Base-by-base conservation (phyloP, 2,329 filamentous ascomycete genomes). In the Pseudogymnoascus sp. region DNA sequence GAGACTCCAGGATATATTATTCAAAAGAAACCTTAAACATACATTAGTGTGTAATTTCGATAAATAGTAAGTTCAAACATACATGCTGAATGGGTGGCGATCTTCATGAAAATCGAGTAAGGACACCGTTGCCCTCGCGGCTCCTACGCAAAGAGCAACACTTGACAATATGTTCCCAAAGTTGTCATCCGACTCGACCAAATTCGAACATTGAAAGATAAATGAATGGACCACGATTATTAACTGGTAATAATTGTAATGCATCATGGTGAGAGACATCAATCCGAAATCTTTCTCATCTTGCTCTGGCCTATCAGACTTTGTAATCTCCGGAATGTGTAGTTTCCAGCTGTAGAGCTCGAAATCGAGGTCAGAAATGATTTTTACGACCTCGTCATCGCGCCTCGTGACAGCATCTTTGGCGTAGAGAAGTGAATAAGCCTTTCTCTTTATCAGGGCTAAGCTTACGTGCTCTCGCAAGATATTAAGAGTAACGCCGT, bases 1-100 rank as follows among this genome's bases (percentile, higher is more conserved):
- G 11, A 66, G 62, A 46, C 64, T 65, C 65, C 65, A 66, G 6
- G 64, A 62, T 14, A 66, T 56, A 40, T 65, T 64, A n/a, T 65
- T 65, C 10, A 65, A 44, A 21, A 66, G 60, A 25, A 38, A 62
- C 2, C 65, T 66, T 14, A 10, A 21, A 21, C 5, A 11, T 60
- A 65, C 59, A 62, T 44, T 44, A 44, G 40, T 12, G 4, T 44
- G 40, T 44, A 21, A 44, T 11, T 10, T 44, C 4, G 62, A 31
- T 36, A 25, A 21, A 12, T 5, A 44, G 37, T 14, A 31, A 25
- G 18, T 31, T 2, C 40, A 16, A n/a, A 59, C 60, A 46, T 64
- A 66, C 65, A 63, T 31, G 34, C 56, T 63, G 44, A 66, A 66
- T 42, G 65, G 64, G 61, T 66, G 64, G 21, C 16, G 18, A 59